Evolutionary conservation across 495 filamentous ascomycete genomes (phyloP), one percentile per base, ranked within the genome.

Genomic region (Podospora bellae-mahoneyi): DNA sequence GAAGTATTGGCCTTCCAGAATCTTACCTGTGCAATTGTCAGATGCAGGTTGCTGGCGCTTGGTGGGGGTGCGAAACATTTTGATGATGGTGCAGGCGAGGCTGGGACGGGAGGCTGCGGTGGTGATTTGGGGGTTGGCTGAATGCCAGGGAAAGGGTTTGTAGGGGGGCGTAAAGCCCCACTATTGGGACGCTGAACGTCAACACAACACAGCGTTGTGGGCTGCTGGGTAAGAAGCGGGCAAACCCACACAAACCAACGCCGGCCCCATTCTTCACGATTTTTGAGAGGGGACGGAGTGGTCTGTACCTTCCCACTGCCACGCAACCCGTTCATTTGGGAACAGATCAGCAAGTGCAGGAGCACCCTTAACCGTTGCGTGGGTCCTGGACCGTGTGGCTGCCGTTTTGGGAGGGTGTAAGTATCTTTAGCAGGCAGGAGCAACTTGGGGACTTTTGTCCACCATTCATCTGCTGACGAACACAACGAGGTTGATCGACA

Each of bases 321-420:
- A 4, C 34, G 10, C 34, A 71, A 59, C 66, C 20, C 1, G 79
- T 78, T 62, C 64, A 78, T 15, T 48, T 2, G 79, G 13, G 75
- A 80, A 71, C 61, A 77, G 0, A 82, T 83, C 71, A 79, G 79
- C 55, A 79, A 23, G 74, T 16, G 39, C 39, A 48, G 39, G 39
- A 48, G 39, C 9, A 48, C 39, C 39, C 39, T 23, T 0, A 23
- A 23, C 2, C 23, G 23, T 23, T 23, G 23, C 23, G 23, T 23
- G 23, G 23, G 23, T 23, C 23, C 2, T 23, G 39, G 39, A 10
- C 34, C 34, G 34, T 39, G 6, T 39, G 34, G 10, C 34, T 39
- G 34, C 9, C 2, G 39, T 16, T 10, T 48, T 48, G 18, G 39
- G 6, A 48, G 9, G 39, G 23, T 1, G 23, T 23, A 1, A 1